Conservation (phyloP, 1,284 basidiomycete species). For the Neolentinus lepideus region DNA sequence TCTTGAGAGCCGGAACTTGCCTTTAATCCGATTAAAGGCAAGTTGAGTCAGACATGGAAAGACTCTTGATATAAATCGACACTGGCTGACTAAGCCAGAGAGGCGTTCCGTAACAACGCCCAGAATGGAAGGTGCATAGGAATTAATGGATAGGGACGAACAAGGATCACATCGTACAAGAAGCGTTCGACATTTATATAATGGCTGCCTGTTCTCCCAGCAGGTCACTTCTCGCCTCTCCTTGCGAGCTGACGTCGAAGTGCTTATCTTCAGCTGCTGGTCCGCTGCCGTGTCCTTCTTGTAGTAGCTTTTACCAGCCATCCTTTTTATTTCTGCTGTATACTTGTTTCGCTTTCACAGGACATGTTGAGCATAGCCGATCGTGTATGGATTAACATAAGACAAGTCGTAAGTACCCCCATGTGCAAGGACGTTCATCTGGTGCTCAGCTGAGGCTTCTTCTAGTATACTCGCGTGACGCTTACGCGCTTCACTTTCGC, state of each 20-base stretch:
- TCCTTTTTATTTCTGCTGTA: not conserved
- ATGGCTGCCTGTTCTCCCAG: not conserved
- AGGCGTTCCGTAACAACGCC: not conserved
- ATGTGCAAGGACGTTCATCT: not conserved
- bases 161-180: not conserved
- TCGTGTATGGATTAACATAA: not conserved
- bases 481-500: conserved; percentile 29
- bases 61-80: too few relatives aligned
- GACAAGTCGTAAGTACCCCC: not conserved
- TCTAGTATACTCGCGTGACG: conserved; percentile 25
- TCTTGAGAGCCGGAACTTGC: too few relatives aligned
- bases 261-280: not conserved
- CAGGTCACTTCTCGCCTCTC: not conserved
- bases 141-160: not conserved
- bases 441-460: not conserved
- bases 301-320: not conserved
- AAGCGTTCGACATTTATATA: not conserved
- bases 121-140: not conserved
- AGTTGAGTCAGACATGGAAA: too few relatives aligned
- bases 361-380: not conserved
- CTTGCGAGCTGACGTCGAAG: not conserved
- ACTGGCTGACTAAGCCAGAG: not conserved
- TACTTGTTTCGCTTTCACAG: not conserved
- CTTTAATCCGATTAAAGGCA: too few relatives aligned
- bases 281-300: not conserved